Conservation (phyloP, 257 asterid species). For the Solanum sitiens region DNA sequence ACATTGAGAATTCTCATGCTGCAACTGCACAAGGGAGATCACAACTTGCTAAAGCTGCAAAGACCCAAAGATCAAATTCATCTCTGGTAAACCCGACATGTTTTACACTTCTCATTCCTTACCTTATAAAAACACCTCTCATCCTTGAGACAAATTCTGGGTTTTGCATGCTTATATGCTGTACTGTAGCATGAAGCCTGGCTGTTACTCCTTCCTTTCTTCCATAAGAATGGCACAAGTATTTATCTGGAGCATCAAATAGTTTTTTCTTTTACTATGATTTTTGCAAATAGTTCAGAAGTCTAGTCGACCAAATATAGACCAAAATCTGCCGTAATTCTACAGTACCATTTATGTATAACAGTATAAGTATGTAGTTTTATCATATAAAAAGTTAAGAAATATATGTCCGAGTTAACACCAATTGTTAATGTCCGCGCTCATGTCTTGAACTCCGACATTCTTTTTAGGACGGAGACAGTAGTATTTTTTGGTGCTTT, state of each 20-base stretch:
- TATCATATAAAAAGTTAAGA: background rate
- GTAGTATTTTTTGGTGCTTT: background rate
- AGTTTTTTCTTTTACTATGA: background rate
- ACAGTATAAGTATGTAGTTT: background rate
- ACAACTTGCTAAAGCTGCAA: constrained; percentile 84
- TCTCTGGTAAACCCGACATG: constrained; percentile 45
- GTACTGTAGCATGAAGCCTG: background rate
- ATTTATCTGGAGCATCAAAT: background rate
- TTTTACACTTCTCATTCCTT: background rate
- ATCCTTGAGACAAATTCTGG: background rate
- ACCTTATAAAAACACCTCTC: background rate
- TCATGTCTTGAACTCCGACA: background rate
- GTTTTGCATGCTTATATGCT: background rate
- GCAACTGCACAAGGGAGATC: constrained; percentile 85
- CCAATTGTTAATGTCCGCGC: background rate
- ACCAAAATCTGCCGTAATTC: background rate
- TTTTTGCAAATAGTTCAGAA: background rate
- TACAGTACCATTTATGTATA: background rate
- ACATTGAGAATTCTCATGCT: constrained; percentile 71
- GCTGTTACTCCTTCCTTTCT: background rate
- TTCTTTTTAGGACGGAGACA: background rate
- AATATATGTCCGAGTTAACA: background rate
- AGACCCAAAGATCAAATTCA: constrained; percentile 79
- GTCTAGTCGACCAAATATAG: background rate
- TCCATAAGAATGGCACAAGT: background rate